Evolutionary conservation across 192 early-diverging fungal species (phyloP).

Genomic region (Podila epigama): DNA sequence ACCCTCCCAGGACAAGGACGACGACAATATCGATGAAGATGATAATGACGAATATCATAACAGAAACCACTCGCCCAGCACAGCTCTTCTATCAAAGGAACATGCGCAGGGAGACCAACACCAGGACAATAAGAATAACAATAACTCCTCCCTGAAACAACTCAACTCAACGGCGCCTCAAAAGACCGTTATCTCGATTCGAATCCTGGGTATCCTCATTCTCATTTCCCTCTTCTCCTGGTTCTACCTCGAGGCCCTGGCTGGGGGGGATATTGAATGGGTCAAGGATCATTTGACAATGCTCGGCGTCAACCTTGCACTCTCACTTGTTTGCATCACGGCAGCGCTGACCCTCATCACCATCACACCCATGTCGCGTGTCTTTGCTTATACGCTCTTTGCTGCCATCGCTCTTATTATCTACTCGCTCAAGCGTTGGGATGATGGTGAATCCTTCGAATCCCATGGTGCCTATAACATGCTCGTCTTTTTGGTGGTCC

Average conservation of each 20-base stretch:
- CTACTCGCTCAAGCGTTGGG: slow-evolving; percentile 54
- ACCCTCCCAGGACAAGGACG: not conserved
- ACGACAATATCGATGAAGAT: not conserved
- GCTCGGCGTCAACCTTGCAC: slow-evolving; percentile 52
- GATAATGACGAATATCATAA: not conserved
- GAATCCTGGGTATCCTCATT: slow-evolving; percentile 35
- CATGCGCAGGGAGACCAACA: not conserved
- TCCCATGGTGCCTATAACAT: slow-evolving; percentile 64
- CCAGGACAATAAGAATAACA: not conserved
- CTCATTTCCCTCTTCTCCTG: slow-evolving; percentile 38
- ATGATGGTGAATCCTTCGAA: slow-evolving; percentile 66
- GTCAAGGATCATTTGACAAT: slow-evolving; percentile 57
- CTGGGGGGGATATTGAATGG: slow-evolving; percentile 56
- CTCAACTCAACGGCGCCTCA: no score
- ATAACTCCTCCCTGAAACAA: no score
- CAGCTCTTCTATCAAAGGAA: not conserved
- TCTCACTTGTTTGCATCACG: slow-evolving; percentile 55
- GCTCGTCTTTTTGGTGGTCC: slow-evolving; percentile 61
- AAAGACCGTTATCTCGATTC: slow-evolving; percentile 13
- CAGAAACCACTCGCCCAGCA: not conserved
- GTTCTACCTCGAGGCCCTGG: slow-evolving; percentile 40
- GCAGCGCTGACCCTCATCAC: slow-evolving; percentile 51
- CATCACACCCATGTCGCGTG: slow-evolving; percentile 41
- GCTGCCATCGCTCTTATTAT: slow-evolving; percentile 10
- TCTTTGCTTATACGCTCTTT: slow-evolving; percentile 28